Conservation (phyloP, 2,329 filamentous ascomycete species). For the Ilyonectria mors-panacis region DNA sequence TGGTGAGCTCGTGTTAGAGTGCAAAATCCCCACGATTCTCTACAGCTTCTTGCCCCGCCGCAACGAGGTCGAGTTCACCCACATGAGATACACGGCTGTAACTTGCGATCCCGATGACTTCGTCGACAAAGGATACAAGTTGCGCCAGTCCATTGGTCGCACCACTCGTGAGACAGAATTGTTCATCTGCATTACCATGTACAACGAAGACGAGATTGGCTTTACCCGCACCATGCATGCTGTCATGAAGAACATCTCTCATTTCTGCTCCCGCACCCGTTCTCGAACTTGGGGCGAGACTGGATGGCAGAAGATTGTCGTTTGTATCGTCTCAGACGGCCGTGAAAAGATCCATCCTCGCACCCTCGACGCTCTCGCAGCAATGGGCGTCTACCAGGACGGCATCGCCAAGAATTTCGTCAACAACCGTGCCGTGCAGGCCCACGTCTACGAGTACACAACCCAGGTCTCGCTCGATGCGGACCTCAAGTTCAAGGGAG, state of each 20-base stretch:
- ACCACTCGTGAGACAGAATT: constrained; percentile 92
- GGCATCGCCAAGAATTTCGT: constrained; percentile 99
- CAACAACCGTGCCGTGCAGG: constrained; percentile 95
- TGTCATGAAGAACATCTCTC: constrained; percentile 97
- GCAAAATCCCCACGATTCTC: constrained; percentile 98
- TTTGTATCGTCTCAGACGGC: constrained; percentile 96
- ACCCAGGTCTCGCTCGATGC: constrained; percentile 97
- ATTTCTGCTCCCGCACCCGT: constrained; percentile 93
- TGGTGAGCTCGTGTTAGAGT: constrained; percentile 96
- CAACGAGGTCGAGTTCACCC: constrained; percentile 96
- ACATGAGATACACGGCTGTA: constrained; percentile 99
- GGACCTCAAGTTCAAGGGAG: constrained; percentile 98
- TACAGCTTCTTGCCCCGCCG: constrained; percentile 96
- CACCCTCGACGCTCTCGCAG: constrained; percentile 93
- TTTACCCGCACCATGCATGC: constrained; percentile 99
- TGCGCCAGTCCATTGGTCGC: constrained; percentile 89
- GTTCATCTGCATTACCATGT: constrained; percentile 98
- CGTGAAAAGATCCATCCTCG: constrained; percentile 91
- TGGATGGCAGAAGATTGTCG: constrained; percentile 99
- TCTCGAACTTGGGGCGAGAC: constrained; percentile 97
- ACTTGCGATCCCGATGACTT: constrained; percentile 98
- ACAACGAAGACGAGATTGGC: constrained; percentile 97
- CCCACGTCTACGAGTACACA: constrained; percentile 98
- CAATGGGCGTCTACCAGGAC: constrained; percentile 98
- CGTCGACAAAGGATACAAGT: constrained; percentile 87